Evolutionary conservation across 371 early-diverging fungal species (phyloP).

Genomic region (Mucor racemosus): DNA sequence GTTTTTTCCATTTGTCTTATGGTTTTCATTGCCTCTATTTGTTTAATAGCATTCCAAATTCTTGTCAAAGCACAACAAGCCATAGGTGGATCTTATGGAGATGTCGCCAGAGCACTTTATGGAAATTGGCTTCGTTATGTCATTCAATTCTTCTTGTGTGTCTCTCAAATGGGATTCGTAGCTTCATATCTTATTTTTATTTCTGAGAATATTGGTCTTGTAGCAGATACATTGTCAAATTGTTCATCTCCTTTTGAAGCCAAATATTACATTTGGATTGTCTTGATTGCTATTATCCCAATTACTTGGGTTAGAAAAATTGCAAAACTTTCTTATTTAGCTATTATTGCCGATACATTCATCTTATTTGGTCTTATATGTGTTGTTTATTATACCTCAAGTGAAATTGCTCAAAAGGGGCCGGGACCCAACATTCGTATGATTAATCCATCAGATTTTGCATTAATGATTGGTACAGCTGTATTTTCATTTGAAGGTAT

Average conservation of each 20-base stretch:
- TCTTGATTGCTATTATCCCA: constrained; percentile 74
- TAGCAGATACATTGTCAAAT: constrained; percentile 63
- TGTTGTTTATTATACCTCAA: constrained; percentile 67
- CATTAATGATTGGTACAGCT: constrained; percentile 83
- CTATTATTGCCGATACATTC: constrained; percentile 79
- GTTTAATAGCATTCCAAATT: constrained; percentile 40
- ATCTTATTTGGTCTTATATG: constrained; percentile 79
- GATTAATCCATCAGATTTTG: constrained; percentile 60
- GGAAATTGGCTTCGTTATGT: constrained; percentile 67
- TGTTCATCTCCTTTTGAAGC: constrained; percentile 57
- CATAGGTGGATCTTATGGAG: constrained; percentile 78
- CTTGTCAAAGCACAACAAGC: constrained; percentile 40
- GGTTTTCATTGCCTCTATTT: constrained; percentile 37
- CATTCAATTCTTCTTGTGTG: constrained; percentile 69
- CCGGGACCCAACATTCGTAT: constrained; percentile 48
- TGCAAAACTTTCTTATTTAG: constrained; percentile 71
- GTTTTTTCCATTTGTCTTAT: constrained; percentile 42
- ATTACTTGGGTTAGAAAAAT: constrained; percentile 81
- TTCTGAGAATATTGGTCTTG: constrained; percentile 75
- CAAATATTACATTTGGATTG: constrained; percentile 70
- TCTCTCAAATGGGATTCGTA: constrained; percentile 84
- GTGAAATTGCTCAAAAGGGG: constrained; percentile 61
- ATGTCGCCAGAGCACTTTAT: constrained; percentile 73
- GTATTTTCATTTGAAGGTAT: constrained; percentile 90
- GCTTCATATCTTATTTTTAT: constrained; percentile 87